A percentile compares a stretch with the other conserved stretches of the same genome.
Conservation (phyloP, 2,329 filamentous ascomycete species). For the Aspergillus sclerotialis region DNA sequence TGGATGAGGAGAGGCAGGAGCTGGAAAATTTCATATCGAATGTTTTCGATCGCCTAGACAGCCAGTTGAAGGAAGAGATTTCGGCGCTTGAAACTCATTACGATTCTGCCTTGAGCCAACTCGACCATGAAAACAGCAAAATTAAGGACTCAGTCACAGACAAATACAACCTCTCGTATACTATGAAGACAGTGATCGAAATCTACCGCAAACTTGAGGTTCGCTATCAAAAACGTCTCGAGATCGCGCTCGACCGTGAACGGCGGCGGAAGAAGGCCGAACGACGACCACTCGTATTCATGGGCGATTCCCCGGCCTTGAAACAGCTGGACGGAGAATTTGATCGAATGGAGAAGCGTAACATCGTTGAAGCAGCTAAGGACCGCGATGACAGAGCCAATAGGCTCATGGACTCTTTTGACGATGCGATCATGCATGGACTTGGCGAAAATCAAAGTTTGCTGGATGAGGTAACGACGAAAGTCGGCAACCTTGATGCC, state of each 20-base stretch:
- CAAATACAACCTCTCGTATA: slow-evolving; percentile 32
- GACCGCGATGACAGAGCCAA: slow-evolving; percentile 45
- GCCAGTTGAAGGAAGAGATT: slow-evolving; percentile 44
- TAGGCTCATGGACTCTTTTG: slow-evolving; percentile 44
- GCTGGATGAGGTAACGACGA: slow-evolving; percentile 41
- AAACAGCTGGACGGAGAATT: slow-evolving; percentile 44
- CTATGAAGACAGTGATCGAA: slow-evolving; percentile 39
- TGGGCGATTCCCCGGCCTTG: slow-evolving; percentile 45
- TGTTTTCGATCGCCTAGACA: slow-evolving; percentile 46
- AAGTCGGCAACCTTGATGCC: slow-evolving; percentile 33
- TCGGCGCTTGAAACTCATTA: slow-evolving; percentile 42
- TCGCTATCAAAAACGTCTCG: slow-evolving; percentile 43
- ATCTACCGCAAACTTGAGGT: slow-evolving; percentile 44
- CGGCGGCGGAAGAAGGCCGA: slow-evolving; percentile 49
- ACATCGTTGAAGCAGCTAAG: slow-evolving; percentile 42
- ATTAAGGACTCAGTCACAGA: slow-evolving; percentile 22
- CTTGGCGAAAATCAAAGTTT: slow-evolving; percentile 46
- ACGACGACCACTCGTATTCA: slow-evolving; percentile 44
- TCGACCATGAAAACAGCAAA: slow-evolving; percentile 34
- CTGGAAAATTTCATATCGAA: slow-evolving; percentile 44
- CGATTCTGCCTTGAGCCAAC: slow-evolving; percentile 34
- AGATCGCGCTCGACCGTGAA: slow-evolving; percentile 48
- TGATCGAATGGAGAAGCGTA: slow-evolving; percentile 46
- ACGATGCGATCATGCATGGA: slow-evolving; percentile 45
- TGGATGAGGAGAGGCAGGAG: slow-evolving; percentile 48